Conservation (phyloP, 768 basidiomycete species). For the Phallus indusiatus region DNA sequence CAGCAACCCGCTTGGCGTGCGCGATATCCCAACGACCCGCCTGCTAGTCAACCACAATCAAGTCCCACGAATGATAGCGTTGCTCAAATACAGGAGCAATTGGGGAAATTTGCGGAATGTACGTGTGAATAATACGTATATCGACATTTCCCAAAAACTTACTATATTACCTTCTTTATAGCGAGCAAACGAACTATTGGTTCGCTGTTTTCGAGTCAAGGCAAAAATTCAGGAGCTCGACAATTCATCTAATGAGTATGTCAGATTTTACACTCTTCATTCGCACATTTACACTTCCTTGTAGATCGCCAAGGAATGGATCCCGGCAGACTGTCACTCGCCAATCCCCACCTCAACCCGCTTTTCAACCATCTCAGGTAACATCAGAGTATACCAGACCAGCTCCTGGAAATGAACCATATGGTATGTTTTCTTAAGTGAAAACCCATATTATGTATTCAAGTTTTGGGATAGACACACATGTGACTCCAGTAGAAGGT, state of each 20-base stretch:
- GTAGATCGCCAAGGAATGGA: neutral
- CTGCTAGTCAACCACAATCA: neutral
- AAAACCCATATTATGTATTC: neutral
- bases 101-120: conserved; percentile 75
- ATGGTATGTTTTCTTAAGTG: neutral
- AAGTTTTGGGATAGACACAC: neutral
- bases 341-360: neutral
- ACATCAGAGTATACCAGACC: neutral
- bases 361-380: neutral
- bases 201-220: conserved; percentile 57
- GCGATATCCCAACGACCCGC: conserved; percentile 9
- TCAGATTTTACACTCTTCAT: neutral
- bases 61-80: conserved; percentile 37
- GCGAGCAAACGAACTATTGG: conserved; percentile 75
- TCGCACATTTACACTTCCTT: neutral
- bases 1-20: conserved; percentile 19
- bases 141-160: neutral
- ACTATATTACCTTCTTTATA: conserved; percentile 17
- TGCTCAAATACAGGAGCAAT: conserved; percentile 63
- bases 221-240: conserved; percentile 81
- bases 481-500: neutral
- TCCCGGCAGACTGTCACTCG: neutral
- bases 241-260: conserved; percentile 25
- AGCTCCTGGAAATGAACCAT: neutral
- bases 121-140: conserved; percentile 19